Percentiles rank a stretch among this genome's conserved stretches.
Conservation (phyloP, 768 basidiomycete species). For the Pisolithus orientalis region DNA sequence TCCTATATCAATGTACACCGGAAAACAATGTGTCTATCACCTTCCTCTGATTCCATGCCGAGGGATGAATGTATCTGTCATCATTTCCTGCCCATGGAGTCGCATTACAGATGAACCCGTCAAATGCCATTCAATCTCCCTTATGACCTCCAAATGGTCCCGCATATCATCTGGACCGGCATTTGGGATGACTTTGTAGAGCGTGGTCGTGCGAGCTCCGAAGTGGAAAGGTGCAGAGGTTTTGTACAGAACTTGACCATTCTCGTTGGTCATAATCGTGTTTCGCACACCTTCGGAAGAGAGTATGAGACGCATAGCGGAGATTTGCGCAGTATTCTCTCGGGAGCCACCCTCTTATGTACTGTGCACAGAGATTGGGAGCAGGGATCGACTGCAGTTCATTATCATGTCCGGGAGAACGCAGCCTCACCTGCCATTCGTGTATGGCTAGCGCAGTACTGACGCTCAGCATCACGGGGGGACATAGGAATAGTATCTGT, state of each 20-base stretch:
- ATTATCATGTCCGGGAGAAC: too few relatives aligned
- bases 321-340: too few relatives aligned
- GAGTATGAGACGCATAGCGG: conserved; percentile 17
- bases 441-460: too few relatives aligned
- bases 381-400: too few relatives aligned
- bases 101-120: conserved; percentile 25
- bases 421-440: too few relatives aligned
- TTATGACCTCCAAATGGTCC: conserved; percentile 27
- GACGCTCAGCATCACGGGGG: too few relatives aligned
- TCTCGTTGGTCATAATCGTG: conserved; percentile 16
- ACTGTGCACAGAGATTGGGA: too few relatives aligned
- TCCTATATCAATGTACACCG: background rate
- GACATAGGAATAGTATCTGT: too few relatives aligned
- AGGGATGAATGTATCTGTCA: conserved; percentile 20
- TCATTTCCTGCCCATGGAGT: conserved; percentile 20
- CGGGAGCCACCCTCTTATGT: too few relatives aligned
- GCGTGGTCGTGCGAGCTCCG: conserved; percentile 15
- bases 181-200: conserved; percentile 21
- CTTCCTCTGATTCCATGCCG: conserved; percentile 15
- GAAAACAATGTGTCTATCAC: background rate
- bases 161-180: conserved; percentile 15
- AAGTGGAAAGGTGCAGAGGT: conserved; percentile 15
- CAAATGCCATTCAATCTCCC: conserved; percentile 29
- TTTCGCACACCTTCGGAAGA: conserved; percentile 20
- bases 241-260: conserved; percentile 25